Evolutionary conservation across 176 grass and related monocot species (phyloP).

Genomic region (Aegilops tauschii): DNA sequence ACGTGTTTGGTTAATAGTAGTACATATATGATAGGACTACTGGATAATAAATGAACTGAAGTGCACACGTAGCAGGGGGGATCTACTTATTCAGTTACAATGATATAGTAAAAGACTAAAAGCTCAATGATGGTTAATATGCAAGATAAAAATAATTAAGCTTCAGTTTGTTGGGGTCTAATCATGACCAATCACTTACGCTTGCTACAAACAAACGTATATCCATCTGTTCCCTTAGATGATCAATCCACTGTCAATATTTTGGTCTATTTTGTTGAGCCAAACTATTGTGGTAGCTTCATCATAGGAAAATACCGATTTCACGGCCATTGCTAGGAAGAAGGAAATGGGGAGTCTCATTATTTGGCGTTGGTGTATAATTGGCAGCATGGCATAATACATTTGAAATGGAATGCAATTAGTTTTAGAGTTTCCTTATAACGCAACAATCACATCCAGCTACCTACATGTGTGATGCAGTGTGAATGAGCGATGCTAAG

Average conservation of each 20-base stretch:
- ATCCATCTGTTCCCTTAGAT: background rate
- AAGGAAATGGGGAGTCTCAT: background rate
- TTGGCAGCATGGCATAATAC: background rate
- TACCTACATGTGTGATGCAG: background rate
- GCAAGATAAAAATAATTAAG: background rate
- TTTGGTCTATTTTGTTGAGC: background rate
- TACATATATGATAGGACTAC: background rate
- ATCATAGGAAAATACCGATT: background rate
- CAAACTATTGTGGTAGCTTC: background rate
- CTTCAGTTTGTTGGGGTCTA: background rate
- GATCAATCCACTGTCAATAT: background rate
- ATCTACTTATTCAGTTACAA: constrained; percentile 7
- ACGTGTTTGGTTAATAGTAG: background rate
- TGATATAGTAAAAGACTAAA: background rate
- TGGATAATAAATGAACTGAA: background rate
- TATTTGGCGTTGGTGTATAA: background rate
- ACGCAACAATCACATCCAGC: background rate
- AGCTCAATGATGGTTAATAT: background rate
- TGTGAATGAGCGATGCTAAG: background rate
- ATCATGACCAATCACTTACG: background rate
- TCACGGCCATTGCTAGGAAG: background rate
- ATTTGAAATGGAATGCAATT: background rate
- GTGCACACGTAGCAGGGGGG: background rate
- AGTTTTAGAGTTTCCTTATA: background rate
- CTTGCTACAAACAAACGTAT: background rate